Base-by-base conservation (phyloP, 1,284 basidiomycete species). In the Puccinia novopanici region DNA sequence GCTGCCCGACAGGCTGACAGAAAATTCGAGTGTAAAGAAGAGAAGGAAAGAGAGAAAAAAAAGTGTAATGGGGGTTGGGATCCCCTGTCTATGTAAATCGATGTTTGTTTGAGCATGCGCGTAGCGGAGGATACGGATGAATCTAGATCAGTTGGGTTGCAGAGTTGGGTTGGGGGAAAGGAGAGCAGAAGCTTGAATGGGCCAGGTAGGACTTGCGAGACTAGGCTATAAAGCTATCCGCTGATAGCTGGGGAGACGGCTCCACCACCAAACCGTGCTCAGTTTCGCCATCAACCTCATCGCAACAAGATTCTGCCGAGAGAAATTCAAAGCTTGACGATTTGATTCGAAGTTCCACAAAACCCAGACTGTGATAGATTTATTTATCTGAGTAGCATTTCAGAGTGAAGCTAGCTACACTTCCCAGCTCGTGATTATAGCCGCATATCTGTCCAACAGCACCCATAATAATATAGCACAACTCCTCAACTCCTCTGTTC, bases 101-200 rank as follows among this genome's bases (percentile, higher is more conserved):
- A 71, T n/a, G n/a, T n/a, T n/a, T 54, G 68, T 67, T 54, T 71
- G 68, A 71, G 68, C n/a, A 71, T 71, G 67, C 48, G 68, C 45
- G 68, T 71, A 71, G 68, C 68, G 68, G 68, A 71, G 68, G 52
- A 71, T 67, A 40, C 48, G 63, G 50, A 50, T 71, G 34, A 71
- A 71, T 71, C 68, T 71, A 71, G 68, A 71, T 71, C 68, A 50
- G 68, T 71, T 71, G 48, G 68, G 68, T 71, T 65, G 50, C 50
- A 52, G 61, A 30, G 61, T 71, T 45, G 65, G 40, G 65, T 71
- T 71, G 68, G 68, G 61, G 68, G 68, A 54, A 54, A 71, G 68
- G 68, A 71, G 68, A 52, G 68, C 45, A 71, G 68, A 24, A 40
- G 68, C 68, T 52, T 50, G 68, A 37, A 52, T 54, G 8, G 10